Conservation (phyloP, 306 rosid genomes). For the Sophora flavescens region DNA sequence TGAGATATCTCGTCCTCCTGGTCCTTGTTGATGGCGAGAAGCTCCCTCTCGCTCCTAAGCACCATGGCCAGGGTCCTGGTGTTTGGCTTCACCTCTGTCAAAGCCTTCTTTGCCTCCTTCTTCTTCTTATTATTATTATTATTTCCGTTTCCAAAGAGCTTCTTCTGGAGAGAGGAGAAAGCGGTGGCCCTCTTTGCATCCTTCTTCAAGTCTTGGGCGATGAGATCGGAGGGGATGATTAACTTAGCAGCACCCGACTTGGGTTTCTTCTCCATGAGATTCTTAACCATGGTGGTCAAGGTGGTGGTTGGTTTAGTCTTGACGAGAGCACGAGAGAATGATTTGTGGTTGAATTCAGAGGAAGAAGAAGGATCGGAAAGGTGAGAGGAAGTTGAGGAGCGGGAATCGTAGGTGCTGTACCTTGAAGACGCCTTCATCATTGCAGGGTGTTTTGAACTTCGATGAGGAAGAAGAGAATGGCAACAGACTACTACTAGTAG, state of each 20-base stretch:
- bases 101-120: constrained; percentile 75
- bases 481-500: too few species aligned
- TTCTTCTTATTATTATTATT: constrained; percentile 18
- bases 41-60: constrained; percentile 95
- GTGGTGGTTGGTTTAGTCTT: constrained; percentile 57
- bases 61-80: constrained; percentile 95
- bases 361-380: constrained; percentile 87
- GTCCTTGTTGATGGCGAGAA: constrained; percentile 70
- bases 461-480: not conserved
- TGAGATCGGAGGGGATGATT: constrained; percentile 70
- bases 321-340: constrained; percentile 73
- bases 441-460: not conserved
- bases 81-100: constrained; percentile 91
- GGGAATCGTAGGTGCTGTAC: constrained; percentile 79
- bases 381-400: constrained; percentile 80
- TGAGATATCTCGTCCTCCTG: constrained; percentile 66
- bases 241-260: constrained; percentile 48
- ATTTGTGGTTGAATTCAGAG: constrained; percentile 55
- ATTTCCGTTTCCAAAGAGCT: constrained; percentile 64
- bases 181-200: constrained; percentile 64
- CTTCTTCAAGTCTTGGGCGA: constrained; percentile 76
- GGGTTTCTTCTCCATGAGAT: constrained; percentile 71
- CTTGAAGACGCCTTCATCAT: constrained; percentile 78
- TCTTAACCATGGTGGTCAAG: constrained; percentile 77
- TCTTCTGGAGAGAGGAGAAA: constrained; percentile 71